These are phyloP conservation scores for Macrophomina tecta DNA, from an alignment of 2,329 filamentous ascomycete species.

Conservation along the genomic window DNA sequence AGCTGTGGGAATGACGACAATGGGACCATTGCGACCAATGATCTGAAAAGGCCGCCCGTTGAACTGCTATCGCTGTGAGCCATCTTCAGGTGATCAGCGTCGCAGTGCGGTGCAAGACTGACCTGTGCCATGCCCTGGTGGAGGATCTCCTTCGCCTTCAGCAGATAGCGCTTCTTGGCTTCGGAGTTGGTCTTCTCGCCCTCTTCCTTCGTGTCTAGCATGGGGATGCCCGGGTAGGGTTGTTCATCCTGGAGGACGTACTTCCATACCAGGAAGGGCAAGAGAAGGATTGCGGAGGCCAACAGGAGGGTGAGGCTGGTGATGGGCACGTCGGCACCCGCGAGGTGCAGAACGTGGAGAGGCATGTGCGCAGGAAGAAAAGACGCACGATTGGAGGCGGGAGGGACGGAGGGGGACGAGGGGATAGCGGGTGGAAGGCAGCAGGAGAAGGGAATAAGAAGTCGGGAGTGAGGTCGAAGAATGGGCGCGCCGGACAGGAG, in stretches of 20 bases:
- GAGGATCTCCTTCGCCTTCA: slow-evolving; percentile 4
- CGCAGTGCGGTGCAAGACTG: neutral
- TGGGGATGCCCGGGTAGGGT: slow-evolving; percentile 2
- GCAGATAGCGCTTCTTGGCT: slow-evolving; percentile 8
- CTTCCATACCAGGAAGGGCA: neutral
- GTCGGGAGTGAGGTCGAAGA: neutral
- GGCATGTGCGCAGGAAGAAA: neutral
- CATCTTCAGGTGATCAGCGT: no score
- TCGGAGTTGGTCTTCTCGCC: slow-evolving; percentile 11
- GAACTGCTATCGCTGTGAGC: neutral
- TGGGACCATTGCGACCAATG: slow-evolving; percentile 1
- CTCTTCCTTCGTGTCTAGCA: slow-evolving; percentile 8
- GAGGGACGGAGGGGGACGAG: neutral
- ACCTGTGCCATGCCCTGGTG: neutral
- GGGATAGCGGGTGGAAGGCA: neutral
- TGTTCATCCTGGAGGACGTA: neutral
- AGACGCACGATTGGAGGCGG: no score
- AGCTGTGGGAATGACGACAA: neutral
- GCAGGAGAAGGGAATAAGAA: neutral
- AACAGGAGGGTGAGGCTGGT: neutral
- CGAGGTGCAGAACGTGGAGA: neutral
- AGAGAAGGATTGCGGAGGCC: neutral
- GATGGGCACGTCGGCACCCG: neutral
- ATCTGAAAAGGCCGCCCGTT: slow-evolving; percentile 6
- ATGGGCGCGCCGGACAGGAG: neutral